Conservation (phyloP, 495 filamentous ascomycete genomes). For the Aspergillus bridgeri region DNA sequence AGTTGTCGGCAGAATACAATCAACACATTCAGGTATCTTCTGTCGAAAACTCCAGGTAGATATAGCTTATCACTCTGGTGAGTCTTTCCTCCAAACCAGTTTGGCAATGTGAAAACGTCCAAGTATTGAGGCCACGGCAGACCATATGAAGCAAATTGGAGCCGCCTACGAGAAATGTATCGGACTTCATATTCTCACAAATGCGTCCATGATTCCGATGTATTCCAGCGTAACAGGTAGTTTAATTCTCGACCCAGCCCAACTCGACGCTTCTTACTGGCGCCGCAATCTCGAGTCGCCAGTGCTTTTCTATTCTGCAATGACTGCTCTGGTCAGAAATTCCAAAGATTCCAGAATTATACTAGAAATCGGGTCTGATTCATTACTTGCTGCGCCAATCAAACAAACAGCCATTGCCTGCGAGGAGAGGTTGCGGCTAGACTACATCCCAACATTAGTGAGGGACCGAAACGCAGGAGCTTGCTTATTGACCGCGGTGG, state of each 20-base stretch:
- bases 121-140: too few relatives aligned
- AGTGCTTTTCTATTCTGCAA: slow-evolving; percentile 26
- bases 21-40: not conserved
- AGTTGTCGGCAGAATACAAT: not conserved
- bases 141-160: too few relatives aligned
- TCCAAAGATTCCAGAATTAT: slow-evolving; percentile 18
- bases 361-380: slow-evolving; percentile 44
- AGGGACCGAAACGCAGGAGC: not conserved
- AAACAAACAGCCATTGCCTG: too few relatives aligned
- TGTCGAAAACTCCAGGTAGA: too few relatives aligned
- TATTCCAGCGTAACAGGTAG: slow-evolving; percentile 7
- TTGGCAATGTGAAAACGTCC: too few relatives aligned
- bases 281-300: slow-evolving; percentile 22
- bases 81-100: too few relatives aligned
- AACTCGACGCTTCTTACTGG: slow-evolving; percentile 23
- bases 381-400: slow-evolving; percentile 33
- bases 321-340: slow-evolving; percentile 3
- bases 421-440: too few relatives aligned
- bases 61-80: not conserved
- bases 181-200: too few relatives aligned
- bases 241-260: not conserved
- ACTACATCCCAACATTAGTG: not conserved
- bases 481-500: not conserved
- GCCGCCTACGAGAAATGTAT: too few relatives aligned
- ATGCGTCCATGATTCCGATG: not conserved